Evolutionary conservation across 495 filamentous ascomycete genomes (phyloP).

Genomic region (Penicillium parvum): DNA sequence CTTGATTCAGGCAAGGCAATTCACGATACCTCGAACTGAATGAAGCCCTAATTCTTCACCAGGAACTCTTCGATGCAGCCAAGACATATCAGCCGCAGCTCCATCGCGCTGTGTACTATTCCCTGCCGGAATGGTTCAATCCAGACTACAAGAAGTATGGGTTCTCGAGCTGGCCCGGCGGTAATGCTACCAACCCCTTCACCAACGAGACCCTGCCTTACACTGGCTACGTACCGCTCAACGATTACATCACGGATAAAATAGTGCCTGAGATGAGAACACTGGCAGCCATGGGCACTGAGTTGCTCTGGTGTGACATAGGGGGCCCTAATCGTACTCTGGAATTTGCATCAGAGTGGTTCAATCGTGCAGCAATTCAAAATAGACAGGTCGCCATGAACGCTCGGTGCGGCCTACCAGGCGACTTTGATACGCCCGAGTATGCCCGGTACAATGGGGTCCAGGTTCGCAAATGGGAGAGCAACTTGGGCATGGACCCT

Average conservation of each 20-base stretch:
- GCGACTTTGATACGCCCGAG: slow-evolving; percentile 51
- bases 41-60: slow-evolving; percentile 11
- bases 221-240: slow-evolving; percentile 39
- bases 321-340: slow-evolving; percentile 48
- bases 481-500: slow-evolving; percentile 52
- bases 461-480: slow-evolving; percentile 52
- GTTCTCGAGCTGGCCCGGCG: slow-evolving; percentile 34
- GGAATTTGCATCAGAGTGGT: slow-evolving; percentile 46
- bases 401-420: slow-evolving; percentile 48
- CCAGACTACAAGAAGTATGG: slow-evolving; percentile 48
- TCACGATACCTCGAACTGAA: neutral
- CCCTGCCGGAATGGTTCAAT: slow-evolving; percentile 55
- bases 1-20: slow-evolving; percentile 7
- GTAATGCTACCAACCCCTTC: slow-evolving; percentile 46
- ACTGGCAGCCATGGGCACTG: slow-evolving; percentile 43
- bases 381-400: slow-evolving; percentile 48
- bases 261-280: slow-evolving; percentile 51
- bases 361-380: slow-evolving; percentile 31
- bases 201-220: slow-evolving; percentile 45
- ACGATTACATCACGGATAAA: slow-evolving; percentile 46
- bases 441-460: slow-evolving; percentile 45
- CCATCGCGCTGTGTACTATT: slow-evolving; percentile 48
- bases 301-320: slow-evolving; percentile 57
- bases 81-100: slow-evolving; percentile 45
- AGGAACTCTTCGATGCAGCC: slow-evolving; percentile 51